Base-by-base conservation (phyloP, 805 yeast genomes). In the Kuraishia hungarica region DNA sequence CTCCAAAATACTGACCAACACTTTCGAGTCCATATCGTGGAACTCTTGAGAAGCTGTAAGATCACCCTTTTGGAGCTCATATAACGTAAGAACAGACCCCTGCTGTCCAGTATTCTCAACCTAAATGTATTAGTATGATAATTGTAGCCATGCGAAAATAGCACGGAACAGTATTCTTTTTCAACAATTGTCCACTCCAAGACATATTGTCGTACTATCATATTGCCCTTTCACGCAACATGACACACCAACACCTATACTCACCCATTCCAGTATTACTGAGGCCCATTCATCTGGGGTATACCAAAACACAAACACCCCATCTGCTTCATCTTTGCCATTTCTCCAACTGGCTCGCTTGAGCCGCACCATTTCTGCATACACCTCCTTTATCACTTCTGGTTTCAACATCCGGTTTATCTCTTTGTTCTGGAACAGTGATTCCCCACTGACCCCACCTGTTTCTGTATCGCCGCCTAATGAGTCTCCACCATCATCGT, bases 21-120 rank as follows among this genome's bases (percentile, higher is more conserved):
- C 63, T 15, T 66, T 64, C 43, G 78, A 72, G 60, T 88, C 90
- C 60, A 91, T 77, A 15, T 82, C 82, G 54, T 76, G 76, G 61
- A 92, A 84, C 50, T 80, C 86, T 62, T 83, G 82, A 4, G 76
- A 73, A 1, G 66, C 56, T 1, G 81, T 79, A 54, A 79, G 68
- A 50, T 87, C 93, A 54, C 88, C 86, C 56, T 81, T 79, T 0
- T 85, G 74, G 43, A 93, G 67, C 68, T 93, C 98, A 67, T 88
- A 91, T 17, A 91, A 68, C 0, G 98, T 93, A 53, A 93, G 70
- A 1, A 93, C 86, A 1, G 86, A 75, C 5, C 89, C 88, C 54
- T 78, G 72, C 64, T 90, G 96, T 0, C 97, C 97, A 0, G 93
- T 81, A 21, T 75, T 72, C 54, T 87, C 92, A n/a, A 82, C 57